A percentile compares a stretch with the other conserved stretches of the same genome.
phyloP scores from a whole-genome alignment of 768 basidiomycete species.

The Suillus subaureus region DNA sequence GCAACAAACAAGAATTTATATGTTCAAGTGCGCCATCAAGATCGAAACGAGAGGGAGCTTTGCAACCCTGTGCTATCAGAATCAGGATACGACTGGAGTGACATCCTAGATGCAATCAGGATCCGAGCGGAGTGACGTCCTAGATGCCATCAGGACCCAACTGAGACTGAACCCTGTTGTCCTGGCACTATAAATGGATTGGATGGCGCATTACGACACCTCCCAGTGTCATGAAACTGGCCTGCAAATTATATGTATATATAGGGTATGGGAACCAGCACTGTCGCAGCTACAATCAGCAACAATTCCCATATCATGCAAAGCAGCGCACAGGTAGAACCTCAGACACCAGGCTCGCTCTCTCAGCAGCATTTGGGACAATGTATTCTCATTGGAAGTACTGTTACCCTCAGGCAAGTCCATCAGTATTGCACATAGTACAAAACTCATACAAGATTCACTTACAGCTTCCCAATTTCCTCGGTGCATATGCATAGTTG shows the following conservation, averaged over 20 bases:
- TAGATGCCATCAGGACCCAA: background rate
- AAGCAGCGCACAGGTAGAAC: background rate
- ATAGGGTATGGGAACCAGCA: background rate
- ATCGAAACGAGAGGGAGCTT: background rate
- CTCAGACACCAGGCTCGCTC: background rate
- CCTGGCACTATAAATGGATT: background rate
- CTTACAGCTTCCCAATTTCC: background rate
- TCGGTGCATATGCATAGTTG: background rate
- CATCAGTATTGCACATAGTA: background rate
- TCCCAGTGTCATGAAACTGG: background rate
- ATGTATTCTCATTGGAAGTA: background rate
- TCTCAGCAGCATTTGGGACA: background rate
- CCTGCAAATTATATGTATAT: background rate
- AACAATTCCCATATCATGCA: background rate
- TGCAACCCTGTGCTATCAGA: background rate
- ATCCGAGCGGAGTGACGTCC: background rate
- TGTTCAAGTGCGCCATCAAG: background rate
- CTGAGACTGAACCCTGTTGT: background rate
- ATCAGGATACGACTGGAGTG: background rate
- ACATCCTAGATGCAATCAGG: no score
- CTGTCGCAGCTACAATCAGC: background rate
- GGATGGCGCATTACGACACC: slow-evolving; percentile 14
- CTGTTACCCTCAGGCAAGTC: background rate
- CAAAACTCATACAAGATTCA: background rate
- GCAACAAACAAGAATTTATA: background rate